phyloP scores from a whole-genome alignment of 2,329 filamentous ascomycete genomes.

The Botryotinia convoluta region DNA sequence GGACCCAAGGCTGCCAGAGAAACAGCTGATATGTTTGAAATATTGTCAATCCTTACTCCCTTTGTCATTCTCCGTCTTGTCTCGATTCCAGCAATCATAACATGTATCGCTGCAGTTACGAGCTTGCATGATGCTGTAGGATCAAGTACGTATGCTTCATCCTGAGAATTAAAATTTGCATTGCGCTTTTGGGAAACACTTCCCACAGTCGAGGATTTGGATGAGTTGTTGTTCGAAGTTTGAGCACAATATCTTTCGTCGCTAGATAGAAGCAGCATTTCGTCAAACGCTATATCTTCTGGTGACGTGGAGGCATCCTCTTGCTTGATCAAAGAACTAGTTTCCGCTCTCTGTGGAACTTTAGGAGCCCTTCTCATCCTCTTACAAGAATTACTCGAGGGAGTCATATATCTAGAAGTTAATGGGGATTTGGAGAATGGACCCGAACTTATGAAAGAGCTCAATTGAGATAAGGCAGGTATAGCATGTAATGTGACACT shows the following conservation, averaged over 20 bases:
- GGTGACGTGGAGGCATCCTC: neutral
- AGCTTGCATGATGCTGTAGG: conserved; percentile 19
- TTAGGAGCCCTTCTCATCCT: neutral
- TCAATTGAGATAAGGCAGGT: conserved; percentile 3
- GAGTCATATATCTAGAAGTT: neutral
- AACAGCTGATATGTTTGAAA: conserved; percentile 16
- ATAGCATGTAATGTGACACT: neutral
- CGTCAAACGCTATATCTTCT: neutral
- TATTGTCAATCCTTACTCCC: conserved; percentile 24
- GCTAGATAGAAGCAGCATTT: neutral
- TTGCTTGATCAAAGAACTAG: neutral
- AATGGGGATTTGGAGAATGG: neutral
- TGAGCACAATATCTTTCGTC: neutral
- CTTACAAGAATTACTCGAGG: neutral
- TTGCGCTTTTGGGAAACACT: neutral
- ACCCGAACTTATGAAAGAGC: neutral
- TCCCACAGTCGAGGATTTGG: neutral
- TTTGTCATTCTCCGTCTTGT: neutral
- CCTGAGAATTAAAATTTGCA: neutral
- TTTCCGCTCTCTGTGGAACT: no score
- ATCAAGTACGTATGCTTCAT: neutral
- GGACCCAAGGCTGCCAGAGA: conserved; percentile 21
- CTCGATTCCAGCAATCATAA: conserved; percentile 22
- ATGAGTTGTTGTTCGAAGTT: neutral
- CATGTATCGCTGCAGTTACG: conserved; percentile 21